Base-by-base conservation (phyloP, 1,139 yeast genomes). In the Yamadazyma trypodendri region DNA sequence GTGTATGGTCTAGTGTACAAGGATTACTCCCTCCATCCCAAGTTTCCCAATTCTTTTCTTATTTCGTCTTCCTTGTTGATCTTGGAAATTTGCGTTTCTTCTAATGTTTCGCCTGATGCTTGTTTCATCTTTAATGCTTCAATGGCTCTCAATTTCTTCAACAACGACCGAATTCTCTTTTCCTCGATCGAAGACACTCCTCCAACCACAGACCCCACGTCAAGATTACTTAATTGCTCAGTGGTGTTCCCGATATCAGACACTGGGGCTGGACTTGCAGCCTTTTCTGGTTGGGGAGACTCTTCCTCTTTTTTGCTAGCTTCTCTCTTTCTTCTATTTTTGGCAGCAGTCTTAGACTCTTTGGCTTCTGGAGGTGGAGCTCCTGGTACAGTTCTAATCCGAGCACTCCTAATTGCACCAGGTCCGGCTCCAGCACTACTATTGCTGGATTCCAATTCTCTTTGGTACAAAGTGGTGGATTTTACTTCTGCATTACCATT, bases 61-160 rank as follows among this genome's bases (percentile, higher is more conserved):
- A 92, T 84, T 39, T 81, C 81, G 24, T 73, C 81, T 65, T 92
- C 98, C 42, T 95, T 88, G 45, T 81, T 75, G 50, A 94, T 90
- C 66, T 94, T 94, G 57, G 87, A 75, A 29, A 88, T 68, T 67
- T 92, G 99, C 23, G 97, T 92, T 55, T 84, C 96, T 64, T 92
- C 98, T 48, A 92, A 75, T 44, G 81, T 72, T 48, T 89, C 97
- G 35, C 95, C 95, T 36, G 69, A 71, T 14, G 86, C 87, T 63
- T 86, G 92, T 57, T 90, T 85, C 73, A 78, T 78, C 62, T 90
- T 90, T 54, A 94, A 76, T 36, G 81, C 81, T 60, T 90, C 96
- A 50, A 92, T 92, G 11, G 98, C 97, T 55, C 97, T 78, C 49
- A 92, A 75, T 65, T 94, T 94, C 69, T 92, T 92, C 61, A 90